Conservation (phyloP, 2,329 filamentous ascomycete species). For the Sclerotinia sclerotiorum region DNA sequence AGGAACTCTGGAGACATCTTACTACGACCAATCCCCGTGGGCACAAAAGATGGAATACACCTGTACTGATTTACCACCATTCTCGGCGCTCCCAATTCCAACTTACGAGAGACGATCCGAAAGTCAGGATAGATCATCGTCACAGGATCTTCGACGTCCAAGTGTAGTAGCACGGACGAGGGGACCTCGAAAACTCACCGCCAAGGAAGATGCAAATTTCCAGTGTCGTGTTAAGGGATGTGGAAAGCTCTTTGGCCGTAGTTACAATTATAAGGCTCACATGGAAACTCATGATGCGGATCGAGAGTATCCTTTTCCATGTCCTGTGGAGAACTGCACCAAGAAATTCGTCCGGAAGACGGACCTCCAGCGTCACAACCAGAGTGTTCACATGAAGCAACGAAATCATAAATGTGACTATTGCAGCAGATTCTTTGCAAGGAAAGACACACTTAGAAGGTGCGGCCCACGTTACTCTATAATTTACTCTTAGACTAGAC, state of each 20-base stretch:
- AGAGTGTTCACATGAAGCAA: conserved; percentile 71
- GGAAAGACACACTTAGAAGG: conserved; percentile 82
- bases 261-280: conserved; percentile 85
- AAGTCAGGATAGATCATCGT: conserved; percentile 30
- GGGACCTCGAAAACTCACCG: conserved; percentile 54
- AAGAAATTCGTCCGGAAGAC: conserved; percentile 82
- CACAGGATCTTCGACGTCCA: conserved; percentile 29
- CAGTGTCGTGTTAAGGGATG: conserved; percentile 69
- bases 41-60: conserved; percentile 37
- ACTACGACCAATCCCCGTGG: conserved; percentile 35
- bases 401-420: conserved; percentile 69
- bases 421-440: conserved; percentile 70
- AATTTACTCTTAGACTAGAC: conserved; percentile 4
- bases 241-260: conserved; percentile 75
- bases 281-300: conserved; percentile 79
- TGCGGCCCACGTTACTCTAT: conserved; percentile 40
- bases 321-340: conserved; percentile 62
- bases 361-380: conserved; percentile 65
- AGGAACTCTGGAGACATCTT: conserved; percentile 36
- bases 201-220: conserved; percentile 69
- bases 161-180: conserved; percentile 36
- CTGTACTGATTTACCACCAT: conserved; percentile 35
- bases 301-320: conserved; percentile 69
- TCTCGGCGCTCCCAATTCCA: conserved; percentile 35
- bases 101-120: conserved; percentile 36